Percentiles rank a stretch among this genome's conserved stretches.
Evolutionary conservation across 768 basidiomycete species (phyloP).

Genomic region (Leccinum subtestaceum): DNA sequence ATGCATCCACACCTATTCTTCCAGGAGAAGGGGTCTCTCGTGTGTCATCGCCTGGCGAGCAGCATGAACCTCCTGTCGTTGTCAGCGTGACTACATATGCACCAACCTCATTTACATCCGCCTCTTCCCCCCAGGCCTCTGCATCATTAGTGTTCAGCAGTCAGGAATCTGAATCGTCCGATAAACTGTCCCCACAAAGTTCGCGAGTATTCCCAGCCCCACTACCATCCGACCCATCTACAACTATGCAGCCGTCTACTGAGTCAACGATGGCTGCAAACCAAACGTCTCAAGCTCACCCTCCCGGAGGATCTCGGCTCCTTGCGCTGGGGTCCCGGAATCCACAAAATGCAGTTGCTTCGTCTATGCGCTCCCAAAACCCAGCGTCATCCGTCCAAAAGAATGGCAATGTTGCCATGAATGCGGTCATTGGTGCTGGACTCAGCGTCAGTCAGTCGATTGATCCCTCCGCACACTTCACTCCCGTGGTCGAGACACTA

Average conservation of each 20-base stretch:
- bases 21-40: conserved; percentile 12
- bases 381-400: conserved; percentile 24
- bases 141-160: background rate
- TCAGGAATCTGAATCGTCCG: conserved; percentile 21
- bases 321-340: conserved; percentile 37
- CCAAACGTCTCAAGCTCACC: conserved; percentile 35
- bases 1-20: background rate
- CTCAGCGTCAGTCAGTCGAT: conserved; percentile 10
- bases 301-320: conserved; percentile 41
- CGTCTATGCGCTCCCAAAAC: conserved; percentile 24
- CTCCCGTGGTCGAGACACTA: conserved; percentile 9
- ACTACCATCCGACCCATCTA: conserved; percentile 19
- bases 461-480: conserved; percentile 17
- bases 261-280: conserved; percentile 43
- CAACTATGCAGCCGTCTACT: conserved; percentile 24
- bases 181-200: conserved; percentile 23
- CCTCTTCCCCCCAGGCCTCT: conserved; percentile 13
- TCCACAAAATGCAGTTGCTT: conserved; percentile 17
- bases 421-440: conserved; percentile 8
- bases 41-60: conserved; percentile 18
- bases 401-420: conserved; percentile 16
- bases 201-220: conserved; percentile 40
- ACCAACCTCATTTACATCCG: conserved; percentile 9
- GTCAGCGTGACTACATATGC: conserved; percentile 2
- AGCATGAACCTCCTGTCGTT: conserved; percentile 2